phyloP scores from a whole-genome alignment of 2,329 filamentous ascomycete species.

The Hypoxylon sp. region DNA sequence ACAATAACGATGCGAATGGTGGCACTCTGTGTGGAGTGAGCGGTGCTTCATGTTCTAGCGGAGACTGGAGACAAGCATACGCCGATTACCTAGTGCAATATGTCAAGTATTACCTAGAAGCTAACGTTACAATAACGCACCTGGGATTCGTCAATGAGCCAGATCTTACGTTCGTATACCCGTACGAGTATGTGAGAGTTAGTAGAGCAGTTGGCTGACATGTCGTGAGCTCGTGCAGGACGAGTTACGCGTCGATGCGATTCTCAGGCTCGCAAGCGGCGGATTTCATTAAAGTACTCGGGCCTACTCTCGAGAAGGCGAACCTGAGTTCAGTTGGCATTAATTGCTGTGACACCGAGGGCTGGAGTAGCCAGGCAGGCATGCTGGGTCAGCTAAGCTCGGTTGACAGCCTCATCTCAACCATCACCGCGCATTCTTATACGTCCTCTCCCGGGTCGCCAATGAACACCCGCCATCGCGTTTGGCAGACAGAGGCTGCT shows the following conservation, averaged over 20 bases:
- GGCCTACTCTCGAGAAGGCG: conserved; percentile 42
- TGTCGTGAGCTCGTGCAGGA: not conserved
- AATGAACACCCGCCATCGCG: conserved; percentile 47
- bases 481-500: conserved; percentile 66
- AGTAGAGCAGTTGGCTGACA: conserved; percentile 2
- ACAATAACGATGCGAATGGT: conserved; percentile 55
- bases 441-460: conserved; percentile 43
- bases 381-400: conserved; percentile 56
- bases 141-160: conserved; percentile 49
- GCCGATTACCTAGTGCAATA: conserved; percentile 62
- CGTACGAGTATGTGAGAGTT: not conserved
- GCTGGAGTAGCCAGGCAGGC: conserved; percentile 56
- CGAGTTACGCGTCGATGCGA: conserved; percentile 46
- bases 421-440: conserved; percentile 57
- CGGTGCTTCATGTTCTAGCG: conserved; percentile 47
- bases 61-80: conserved; percentile 60
- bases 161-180: conserved; percentile 41
- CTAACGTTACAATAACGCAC: conserved; percentile 52
- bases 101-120: conserved; percentile 56
- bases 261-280: conserved; percentile 46
- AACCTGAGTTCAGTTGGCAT: conserved; percentile 47
- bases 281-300: conserved; percentile 47
- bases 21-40: conserved; percentile 56
- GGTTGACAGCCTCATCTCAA: conserved; percentile 51
- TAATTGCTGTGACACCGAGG: conserved; percentile 52